Evolutionary conservation across 2,329 filamentous ascomycete species (phyloP).

Genomic region (Penicillium corylophilum): DNA sequence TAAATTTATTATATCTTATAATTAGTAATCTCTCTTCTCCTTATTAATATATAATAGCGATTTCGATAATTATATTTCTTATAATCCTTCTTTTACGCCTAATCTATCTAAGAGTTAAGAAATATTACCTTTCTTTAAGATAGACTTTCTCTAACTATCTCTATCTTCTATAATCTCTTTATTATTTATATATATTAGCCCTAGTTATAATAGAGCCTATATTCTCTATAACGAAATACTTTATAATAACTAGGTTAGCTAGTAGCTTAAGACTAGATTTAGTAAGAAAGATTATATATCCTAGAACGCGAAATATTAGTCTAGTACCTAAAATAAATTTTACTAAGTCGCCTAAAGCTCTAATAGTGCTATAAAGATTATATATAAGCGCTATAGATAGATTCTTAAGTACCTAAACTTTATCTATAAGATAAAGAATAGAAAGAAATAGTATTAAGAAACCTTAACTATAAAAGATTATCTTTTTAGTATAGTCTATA

Average conservation of each 20-base stretch:
- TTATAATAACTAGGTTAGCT: conserved; percentile 7
- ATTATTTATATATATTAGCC: conserved; percentile 5
- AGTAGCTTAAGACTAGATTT: conserved; percentile 7
- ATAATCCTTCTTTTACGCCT: background rate
- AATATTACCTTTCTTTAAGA: background rate
- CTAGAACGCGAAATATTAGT: conserved; percentile 1
- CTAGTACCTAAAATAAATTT: background rate
- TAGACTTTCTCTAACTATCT: background rate
- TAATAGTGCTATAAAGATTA: conserved; percentile 2
- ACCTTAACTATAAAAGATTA: background rate
- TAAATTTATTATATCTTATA: too few species aligned
- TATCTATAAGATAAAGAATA: too few species aligned
- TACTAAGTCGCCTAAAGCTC: background rate
- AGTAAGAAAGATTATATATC: conserved; percentile 4
- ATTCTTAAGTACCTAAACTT: conserved; percentile 1
- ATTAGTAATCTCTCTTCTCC: too few species aligned
- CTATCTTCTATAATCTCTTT: background rate
- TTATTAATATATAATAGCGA: too few species aligned
- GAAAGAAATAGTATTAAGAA: background rate
- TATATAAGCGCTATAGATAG: background rate
- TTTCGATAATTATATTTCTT: too few species aligned
- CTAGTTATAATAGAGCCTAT: conserved; percentile 1
- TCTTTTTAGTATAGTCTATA: background rate
- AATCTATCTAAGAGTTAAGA: background rate
- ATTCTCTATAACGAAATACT: conserved; percentile 10